Percentiles rank a stretch among this genome's conserved stretches.
phyloP scores from a whole-genome alignment of 1,284 basidiomycete genomes.

The Pisolithus thermaeus region DNA sequence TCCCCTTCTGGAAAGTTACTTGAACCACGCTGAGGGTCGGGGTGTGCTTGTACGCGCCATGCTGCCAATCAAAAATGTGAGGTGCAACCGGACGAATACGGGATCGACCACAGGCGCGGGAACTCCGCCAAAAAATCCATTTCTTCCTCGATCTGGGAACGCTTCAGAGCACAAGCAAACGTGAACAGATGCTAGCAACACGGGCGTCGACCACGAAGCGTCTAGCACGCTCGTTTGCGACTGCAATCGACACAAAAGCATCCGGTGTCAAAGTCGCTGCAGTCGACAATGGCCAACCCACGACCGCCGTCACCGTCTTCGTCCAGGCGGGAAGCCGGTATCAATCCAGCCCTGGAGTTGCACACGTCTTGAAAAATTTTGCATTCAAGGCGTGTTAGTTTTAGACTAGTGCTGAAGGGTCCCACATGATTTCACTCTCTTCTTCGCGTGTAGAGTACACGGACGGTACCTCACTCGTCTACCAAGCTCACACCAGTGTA shows the following conservation, averaged over 20 bases:
- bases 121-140: too few relatives aligned
- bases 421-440: constrained; percentile 12
- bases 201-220: constrained; percentile 55
- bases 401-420: background rate
- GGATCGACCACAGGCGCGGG: too few relatives aligned
- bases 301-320: constrained; percentile 80
- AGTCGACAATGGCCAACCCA: constrained; percentile 75
- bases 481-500: constrained; percentile 67
- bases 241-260: constrained; percentile 58
- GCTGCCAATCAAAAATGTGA: too few relatives aligned
- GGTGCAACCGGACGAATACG: too few relatives aligned
- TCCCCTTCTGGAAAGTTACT: too few relatives aligned
- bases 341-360: constrained; percentile 81
- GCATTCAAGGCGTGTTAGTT: constrained; percentile 79
- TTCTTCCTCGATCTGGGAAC: too few relatives aligned
- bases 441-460: constrained; percentile 56
- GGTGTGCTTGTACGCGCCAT: too few relatives aligned
- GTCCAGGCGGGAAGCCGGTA: constrained; percentile 89
- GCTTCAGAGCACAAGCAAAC: too few relatives aligned
- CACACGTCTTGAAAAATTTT: constrained; percentile 93
- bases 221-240: constrained; percentile 68
- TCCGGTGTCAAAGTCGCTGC: constrained; percentile 83
- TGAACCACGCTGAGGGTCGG: too few relatives aligned
- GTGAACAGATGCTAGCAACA: constrained; percentile 43
- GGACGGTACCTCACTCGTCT: constrained; percentile 42